Evolutionary conservation across 2,329 filamentous ascomycete genomes (phyloP), one percentile per base, ranked within the genome.

Genomic region (Aureobasidium uvarum): DNA sequence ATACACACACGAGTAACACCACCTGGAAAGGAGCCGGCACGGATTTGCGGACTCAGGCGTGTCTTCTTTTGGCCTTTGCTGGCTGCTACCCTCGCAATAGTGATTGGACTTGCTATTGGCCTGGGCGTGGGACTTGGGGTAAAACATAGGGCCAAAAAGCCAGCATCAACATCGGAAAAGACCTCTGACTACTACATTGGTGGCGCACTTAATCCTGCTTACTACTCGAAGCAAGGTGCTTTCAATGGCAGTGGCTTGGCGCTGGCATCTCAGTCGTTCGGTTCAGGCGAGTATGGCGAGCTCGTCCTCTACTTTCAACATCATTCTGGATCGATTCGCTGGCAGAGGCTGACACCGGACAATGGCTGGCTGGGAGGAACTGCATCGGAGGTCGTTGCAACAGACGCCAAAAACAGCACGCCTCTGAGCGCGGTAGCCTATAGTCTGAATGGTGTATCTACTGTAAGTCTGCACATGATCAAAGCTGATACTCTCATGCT

Each of bases 161-260:
- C 66, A 31, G 67, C 66, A 16, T n/a, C 55, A 36, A 23, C 50
- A 25, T 23, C 67, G 1, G 36, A 52, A 31, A 51, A 58, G 18
- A 62, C 50, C 5, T 58, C 66, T 2, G 59, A 71, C 11, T 73
- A 74, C 60, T 56, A 68, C 36, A 76, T 80, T 28, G 78, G 78
- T 18, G 78, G 78, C 16, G 70, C 76, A 3, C 73, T 80, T 6
- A 72, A 76, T 54, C 70, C 75, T 0, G 66, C 72, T 0, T 80
- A 78, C 65, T 73, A 77, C 51, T 77, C 78, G 8, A 75, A 69
- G 11, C 71, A 74, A 36, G 79, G 79, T 23, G 78, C 78, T 6
- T 80, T 80, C 71, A 81, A 81, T 65, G 79, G 79, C n/a, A 78
- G 77, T 16, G 79, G 79, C 13, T 78, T 81, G 45, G 79, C 79